A percentile compares a stretch with the other conserved stretches of the same genome.
phyloP scores from a whole-genome alignment of 768 basidiomycete genomes.

The Suillus lakei region DNA sequence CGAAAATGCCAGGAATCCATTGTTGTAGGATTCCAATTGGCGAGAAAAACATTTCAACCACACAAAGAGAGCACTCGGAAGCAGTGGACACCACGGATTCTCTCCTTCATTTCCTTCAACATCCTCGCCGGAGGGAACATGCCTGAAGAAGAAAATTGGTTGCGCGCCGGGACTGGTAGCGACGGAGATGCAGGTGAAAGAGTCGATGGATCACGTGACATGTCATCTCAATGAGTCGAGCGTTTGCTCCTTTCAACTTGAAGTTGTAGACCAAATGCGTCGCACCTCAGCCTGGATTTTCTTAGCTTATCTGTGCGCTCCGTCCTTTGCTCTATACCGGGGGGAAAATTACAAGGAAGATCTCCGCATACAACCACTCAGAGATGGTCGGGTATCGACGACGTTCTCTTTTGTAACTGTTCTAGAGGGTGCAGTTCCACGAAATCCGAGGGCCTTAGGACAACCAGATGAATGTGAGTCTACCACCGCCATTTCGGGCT shows the following conservation, averaged over 20 bases:
- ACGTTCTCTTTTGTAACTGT: conserved; percentile 81
- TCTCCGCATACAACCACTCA: conserved; percentile 61
- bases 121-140: too few species aligned
- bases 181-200: too few species aligned
- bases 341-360: conserved; percentile 51
- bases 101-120: too few species aligned
- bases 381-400: conserved; percentile 82
- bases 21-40: too few species aligned
- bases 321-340: background rate
- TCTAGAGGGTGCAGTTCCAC: conserved; percentile 55
- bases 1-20: too few species aligned
- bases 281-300: background rate
- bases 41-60: too few species aligned
- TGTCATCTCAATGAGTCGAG: background rate
- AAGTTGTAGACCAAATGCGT: background rate
- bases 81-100: too few species aligned
- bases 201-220: background rate
- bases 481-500: conserved; percentile 1
- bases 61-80: too few species aligned
- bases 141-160: too few species aligned
- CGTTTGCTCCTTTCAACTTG: background rate
- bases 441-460: conserved; percentile 56
- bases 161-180: too few species aligned
- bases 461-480: conserved; percentile 53
- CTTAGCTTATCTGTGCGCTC: background rate